Conservation (phyloP, 441 rosid species). For the Corymbia calophylla region DNA sequence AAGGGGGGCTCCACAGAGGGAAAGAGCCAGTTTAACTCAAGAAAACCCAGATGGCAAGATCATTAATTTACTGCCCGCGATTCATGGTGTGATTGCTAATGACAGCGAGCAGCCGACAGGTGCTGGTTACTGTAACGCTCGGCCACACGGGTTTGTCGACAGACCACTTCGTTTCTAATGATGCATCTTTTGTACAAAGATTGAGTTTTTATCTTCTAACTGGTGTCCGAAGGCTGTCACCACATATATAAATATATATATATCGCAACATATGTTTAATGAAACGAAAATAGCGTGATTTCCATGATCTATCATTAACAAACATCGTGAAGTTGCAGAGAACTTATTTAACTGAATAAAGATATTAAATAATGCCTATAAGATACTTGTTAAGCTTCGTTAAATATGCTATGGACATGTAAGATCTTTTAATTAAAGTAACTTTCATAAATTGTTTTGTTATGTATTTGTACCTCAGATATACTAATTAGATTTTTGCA, state of each 20-base stretch:
- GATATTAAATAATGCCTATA: not conserved
- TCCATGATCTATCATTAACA: not conserved
- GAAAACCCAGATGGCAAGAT: not conserved
- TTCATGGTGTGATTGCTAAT: not conserved
- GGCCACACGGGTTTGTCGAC: not conserved
- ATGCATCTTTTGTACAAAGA: not conserved
- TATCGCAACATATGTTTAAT: not conserved
- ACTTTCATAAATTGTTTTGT: not conserved
- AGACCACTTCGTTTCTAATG: not conserved
- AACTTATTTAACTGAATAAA: not conserved
- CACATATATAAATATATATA: no score
- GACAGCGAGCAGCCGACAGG: not conserved
- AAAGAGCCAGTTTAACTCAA: not conserved
- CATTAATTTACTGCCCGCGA: not conserved
- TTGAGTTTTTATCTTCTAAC: not conserved
- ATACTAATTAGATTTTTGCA: not conserved
- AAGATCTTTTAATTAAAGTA: not conserved
- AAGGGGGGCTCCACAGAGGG: not conserved
- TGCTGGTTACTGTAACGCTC: not conserved
- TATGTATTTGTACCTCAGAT: not conserved
- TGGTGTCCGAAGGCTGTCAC: not conserved
- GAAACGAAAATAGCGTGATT: not conserved
- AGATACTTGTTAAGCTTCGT: not conserved
- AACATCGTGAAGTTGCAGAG: not conserved
- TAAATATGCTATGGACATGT: not conserved